Evolutionary conservation across 1,139 yeast genomes (phyloP), one percentile per base, ranked within the genome.

Genomic region (Geotrichum fermentans): DNA sequence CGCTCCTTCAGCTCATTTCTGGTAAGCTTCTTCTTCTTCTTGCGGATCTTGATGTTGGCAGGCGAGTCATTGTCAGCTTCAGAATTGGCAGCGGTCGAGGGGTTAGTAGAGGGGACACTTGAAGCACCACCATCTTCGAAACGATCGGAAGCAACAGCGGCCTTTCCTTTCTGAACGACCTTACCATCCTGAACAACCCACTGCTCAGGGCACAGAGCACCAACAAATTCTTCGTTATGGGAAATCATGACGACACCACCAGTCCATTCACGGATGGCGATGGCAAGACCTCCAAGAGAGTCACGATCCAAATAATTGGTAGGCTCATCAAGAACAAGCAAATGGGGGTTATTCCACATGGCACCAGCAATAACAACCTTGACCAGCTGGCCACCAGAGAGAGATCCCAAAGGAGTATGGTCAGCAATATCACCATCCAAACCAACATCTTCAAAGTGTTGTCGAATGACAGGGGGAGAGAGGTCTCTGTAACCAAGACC

Each of bases 341-440:
- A 78, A 71, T 92, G 98, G n/a, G 98, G 98, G 66, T 92, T 92
- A 72, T 92, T 90, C 98, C 98, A 92, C 95, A 92, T 92, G 57
- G 97, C 97, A 70, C 97, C 97, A 18, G 98, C 98, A 74, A 92
- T 90, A 55, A 92, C 98, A 56, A 92, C 97, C 73, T 92, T 92
- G 55, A 92, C 98, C 65, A 90, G 78, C 74, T 92, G 98, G 60
- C 98, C 98, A 65, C 98, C 98, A 38, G 97, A 89, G 55, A 92
- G 75, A 8, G 96, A 88, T 17, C 97, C 97, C 79, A 92, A 75
- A 47, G 96, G 96, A 20, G 97, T 92, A 68, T 92, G 97, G 68
- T 92, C 96, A 36, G 97, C 97, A 71, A 92, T 90, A 63, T 92
- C 98, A 60, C 97, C 95, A 64, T 92, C 98, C 58, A 92, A 76